A percentile compares a stretch with the other conserved stretches of the same genome.
Evolutionary conservation across 352 stramenopile species (phyloP).

Genomic region (Phytopythium helicoides): DNA sequence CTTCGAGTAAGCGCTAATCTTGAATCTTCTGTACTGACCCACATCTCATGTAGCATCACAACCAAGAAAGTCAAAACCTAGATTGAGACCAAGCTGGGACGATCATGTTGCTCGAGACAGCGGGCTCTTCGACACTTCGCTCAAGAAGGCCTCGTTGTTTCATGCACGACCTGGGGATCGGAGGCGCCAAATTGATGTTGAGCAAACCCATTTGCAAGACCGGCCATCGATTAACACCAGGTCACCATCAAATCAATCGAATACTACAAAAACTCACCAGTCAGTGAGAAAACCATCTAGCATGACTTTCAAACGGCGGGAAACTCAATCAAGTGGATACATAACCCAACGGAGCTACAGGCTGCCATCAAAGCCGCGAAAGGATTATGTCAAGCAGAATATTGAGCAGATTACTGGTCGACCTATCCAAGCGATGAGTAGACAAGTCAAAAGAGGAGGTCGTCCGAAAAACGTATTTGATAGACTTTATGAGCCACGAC

Average conservation of each 20-base stretch:
- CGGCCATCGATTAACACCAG: not conserved
- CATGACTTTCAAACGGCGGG: not conserved
- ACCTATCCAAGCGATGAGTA: slow-evolving; percentile 1
- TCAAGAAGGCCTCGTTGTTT: slow-evolving; percentile 58
- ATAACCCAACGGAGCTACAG: slow-evolving; percentile 10
- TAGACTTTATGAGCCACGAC: slow-evolving; percentile 24
- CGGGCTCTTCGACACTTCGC: slow-evolving; percentile 44
- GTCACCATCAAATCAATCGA: not conserved
- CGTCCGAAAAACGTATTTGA: slow-evolving; percentile 40
- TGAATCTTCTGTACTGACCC: too few relatives aligned
- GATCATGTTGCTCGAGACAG: slow-evolving; percentile 21
- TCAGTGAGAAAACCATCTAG: too few relatives aligned
- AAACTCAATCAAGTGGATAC: slow-evolving; percentile 23
- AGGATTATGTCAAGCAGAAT: slow-evolving; percentile 61
- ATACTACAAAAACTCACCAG: not conserved
- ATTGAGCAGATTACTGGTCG: slow-evolving; percentile 47
- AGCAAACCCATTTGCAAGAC: slow-evolving; percentile 10
- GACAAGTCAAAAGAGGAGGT: not conserved
- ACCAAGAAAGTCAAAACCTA: not conserved
- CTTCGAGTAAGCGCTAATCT: too few relatives aligned
- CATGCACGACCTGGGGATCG: slow-evolving; percentile 40
- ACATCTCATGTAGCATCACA: not conserved
- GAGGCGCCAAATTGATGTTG: slow-evolving; percentile 16
- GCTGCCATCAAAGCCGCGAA: slow-evolving; percentile 8
- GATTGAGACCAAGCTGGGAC: slow-evolving; percentile 44